phyloP scores from a whole-genome alignment of 2,329 filamentous ascomycete genomes.

The Didymella sp. region DNA sequence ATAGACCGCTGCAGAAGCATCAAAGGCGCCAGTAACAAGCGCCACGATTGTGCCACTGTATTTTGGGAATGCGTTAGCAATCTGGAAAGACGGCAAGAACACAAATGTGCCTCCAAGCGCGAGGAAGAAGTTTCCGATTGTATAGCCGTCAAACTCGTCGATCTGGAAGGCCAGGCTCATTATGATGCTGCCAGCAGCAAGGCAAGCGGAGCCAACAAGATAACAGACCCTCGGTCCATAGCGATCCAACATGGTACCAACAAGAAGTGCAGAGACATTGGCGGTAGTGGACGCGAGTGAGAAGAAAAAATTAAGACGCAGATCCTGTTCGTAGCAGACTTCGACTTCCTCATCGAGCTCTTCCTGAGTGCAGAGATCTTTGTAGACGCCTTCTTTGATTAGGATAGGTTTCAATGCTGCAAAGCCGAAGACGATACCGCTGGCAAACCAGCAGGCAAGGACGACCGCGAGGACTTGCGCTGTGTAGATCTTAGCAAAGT shows the following conservation, averaged over 20 bases:
- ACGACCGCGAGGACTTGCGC: conserved; percentile 46
- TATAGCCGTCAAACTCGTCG: conserved; percentile 56
- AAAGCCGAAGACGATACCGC: conserved; percentile 52
- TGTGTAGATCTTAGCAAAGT: conserved; percentile 24
- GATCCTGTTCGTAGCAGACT: conserved; percentile 50
- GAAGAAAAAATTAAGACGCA: conserved; percentile 50
- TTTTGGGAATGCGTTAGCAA: conserved; percentile 82
- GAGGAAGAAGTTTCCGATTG: conserved; percentile 76
- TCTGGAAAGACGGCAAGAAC: conserved; percentile 83
- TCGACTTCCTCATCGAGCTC: conserved; percentile 45
- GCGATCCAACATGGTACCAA: conserved; percentile 48
- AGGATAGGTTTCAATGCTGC: conserved; percentile 52
- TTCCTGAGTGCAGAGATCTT: conserved; percentile 45
- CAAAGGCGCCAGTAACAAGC: conserved; percentile 80
- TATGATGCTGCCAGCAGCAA: conserved; percentile 44
- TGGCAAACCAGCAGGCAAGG: conserved; percentile 50
- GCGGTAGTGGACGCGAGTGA: conserved; percentile 49
- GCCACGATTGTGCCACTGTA: conserved; percentile 81
- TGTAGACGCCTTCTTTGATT: conserved; percentile 49
- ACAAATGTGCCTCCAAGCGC: conserved; percentile 81
- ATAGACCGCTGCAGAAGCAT: conserved; percentile 81
- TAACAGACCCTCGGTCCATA: conserved; percentile 47
- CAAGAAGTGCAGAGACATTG: conserved; percentile 49
- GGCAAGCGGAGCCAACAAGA: conserved; percentile 41
- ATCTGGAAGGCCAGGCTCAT: conserved; percentile 50